Conservation (phyloP, 768 basidiomycete species). For the Tubosaeta sp. region DNA sequence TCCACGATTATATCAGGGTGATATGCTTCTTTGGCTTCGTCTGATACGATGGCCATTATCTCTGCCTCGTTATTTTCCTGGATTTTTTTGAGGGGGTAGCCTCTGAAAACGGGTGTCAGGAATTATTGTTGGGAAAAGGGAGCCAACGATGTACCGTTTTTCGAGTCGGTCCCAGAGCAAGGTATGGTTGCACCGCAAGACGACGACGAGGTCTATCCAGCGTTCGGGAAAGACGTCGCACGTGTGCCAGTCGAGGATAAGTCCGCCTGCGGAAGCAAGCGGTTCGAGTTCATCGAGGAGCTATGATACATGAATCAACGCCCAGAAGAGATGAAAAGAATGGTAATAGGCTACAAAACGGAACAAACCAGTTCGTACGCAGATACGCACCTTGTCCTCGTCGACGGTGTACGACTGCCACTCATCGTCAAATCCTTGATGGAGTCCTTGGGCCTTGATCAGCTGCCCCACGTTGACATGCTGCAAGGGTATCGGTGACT, state of each 20-base stretch:
- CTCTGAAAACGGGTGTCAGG: slow-evolving; percentile 39
- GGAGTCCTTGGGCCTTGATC: slow-evolving; percentile 78
- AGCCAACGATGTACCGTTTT: slow-evolving; percentile 55
- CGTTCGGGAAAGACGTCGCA: slow-evolving; percentile 93
- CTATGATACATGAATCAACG: slow-evolving; percentile 36
- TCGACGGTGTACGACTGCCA: slow-evolving; percentile 95
- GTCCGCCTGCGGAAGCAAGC: slow-evolving; percentile 60
- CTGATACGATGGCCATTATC: slow-evolving; percentile 90
- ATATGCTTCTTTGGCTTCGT: slow-evolving; percentile 87
- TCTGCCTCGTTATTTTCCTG: slow-evolving; percentile 99
- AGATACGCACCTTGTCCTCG: slow-evolving; percentile 88
- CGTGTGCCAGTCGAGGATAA: slow-evolving; percentile 93
- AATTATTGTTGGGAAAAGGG: neutral
- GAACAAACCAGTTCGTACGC: slow-evolving; percentile 11
- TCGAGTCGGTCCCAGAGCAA: slow-evolving; percentile 88
- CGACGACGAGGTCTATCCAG: slow-evolving; percentile 94
- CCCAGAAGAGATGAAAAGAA: neutral
- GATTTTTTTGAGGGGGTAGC: slow-evolving; percentile 88
- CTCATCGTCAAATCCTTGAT: slow-evolving; percentile 86
- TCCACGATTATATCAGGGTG: slow-evolving; percentile 83
- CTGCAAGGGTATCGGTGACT: slow-evolving; percentile 63
- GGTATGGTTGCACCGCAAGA: slow-evolving; percentile 85
- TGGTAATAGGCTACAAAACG: no score
- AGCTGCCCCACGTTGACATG: slow-evolving; percentile 91
- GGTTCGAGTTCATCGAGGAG: slow-evolving; percentile 86